Evolutionary conservation across 1,284 basidiomycete genomes (phyloP), one percentile per base, ranked within the genome.

Genomic region (Apiotrichum mycotoxinovorans): DNA sequence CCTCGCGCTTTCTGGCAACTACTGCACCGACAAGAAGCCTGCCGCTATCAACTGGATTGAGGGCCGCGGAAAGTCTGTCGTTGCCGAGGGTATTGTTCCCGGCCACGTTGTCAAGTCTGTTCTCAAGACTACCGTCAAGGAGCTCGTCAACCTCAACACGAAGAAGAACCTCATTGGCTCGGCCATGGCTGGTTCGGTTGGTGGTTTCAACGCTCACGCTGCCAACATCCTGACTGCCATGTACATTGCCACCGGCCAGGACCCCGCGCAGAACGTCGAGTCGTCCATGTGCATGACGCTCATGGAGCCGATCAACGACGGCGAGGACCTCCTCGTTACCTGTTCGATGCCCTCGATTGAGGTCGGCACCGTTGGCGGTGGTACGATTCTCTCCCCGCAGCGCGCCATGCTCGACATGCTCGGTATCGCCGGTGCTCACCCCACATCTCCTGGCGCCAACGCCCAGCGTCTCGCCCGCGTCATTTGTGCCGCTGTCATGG

Each of bases 11-110:
- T 92, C 88, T 4, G 96, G 95, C 51, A 99, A 99, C 79, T 99
- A 98, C 78, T 98, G 96, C 81, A 99, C 92, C 56, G 96, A 99
- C 80, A 99, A 99, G 87, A 99, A 99, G 81, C 91, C 96, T 0
- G 92, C 95, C 10, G 96, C 96, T 44, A 97, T 99, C 80, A 98
- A 99, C 80, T 99, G 96, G 96, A 98, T 98, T 67, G 95, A 98
- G 78, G 96, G 96, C 2, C 83, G 95, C 56, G 96, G 96, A 27
- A 99, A 99, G 87, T 89, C 87, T 56, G 89, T 98, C 23, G 94
- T 98, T 46, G 94, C 93, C 0, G 96, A 99, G 80, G 93, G 93
- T 4, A 83, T 98, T 47, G 81, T 99, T 25, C 90, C 94, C 0
- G 95, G 94, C 0, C 84, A 85, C 64, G 80, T 93, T 23, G 94